Percentiles rank a stretch among this genome's conserved stretches.
phyloP scores from a whole-genome alignment of 768 basidiomycete species.

The Pleurotus djamor region DNA sequence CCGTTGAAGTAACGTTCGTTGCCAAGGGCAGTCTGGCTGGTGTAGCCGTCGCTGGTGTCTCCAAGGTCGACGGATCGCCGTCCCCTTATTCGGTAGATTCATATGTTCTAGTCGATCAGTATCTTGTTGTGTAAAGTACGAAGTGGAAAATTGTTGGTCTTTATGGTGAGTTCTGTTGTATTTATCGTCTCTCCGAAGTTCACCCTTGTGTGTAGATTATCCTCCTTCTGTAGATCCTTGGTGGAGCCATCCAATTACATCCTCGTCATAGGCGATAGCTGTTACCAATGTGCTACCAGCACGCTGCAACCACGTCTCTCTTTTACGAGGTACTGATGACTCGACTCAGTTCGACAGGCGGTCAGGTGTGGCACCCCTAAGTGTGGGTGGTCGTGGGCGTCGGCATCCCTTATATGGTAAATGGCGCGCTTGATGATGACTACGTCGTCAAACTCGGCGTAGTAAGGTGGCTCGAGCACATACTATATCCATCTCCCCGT shows the following conservation, averaged over 20 bases:
- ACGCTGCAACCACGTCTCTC: neutral
- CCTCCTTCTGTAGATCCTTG: too few relatives aligned
- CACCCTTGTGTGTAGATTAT: too few relatives aligned
- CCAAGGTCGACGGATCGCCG: slow-evolving; percentile 42
- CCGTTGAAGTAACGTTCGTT: slow-evolving; percentile 80
- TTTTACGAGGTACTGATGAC: neutral
- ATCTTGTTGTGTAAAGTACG: slow-evolving; percentile 45
- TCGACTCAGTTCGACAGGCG: neutral
- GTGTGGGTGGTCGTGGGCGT: neutral
- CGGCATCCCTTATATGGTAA: neutral
- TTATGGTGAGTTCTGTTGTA: too few relatives aligned
- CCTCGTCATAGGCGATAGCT: too few relatives aligned
- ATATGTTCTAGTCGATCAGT: slow-evolving; percentile 52
- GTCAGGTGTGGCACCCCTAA: neutral
- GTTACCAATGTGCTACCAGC: too few relatives aligned
- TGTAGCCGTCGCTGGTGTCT: slow-evolving; percentile 59
- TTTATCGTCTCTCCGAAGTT: too few relatives aligned
- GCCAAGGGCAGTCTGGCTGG: slow-evolving; percentile 82
- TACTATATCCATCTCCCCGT: neutral
- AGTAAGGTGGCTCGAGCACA: neutral
- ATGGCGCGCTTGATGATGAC: neutral
- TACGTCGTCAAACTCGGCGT: neutral
- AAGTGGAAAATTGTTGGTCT: too few relatives aligned
- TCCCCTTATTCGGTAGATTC: slow-evolving; percentile 52
- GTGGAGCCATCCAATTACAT: too few relatives aligned